Evolutionary conservation across 2,329 filamentous ascomycete species (phyloP), one percentile per base, ranked within the genome.

Genomic region (Apiospora pterosperma): DNA sequence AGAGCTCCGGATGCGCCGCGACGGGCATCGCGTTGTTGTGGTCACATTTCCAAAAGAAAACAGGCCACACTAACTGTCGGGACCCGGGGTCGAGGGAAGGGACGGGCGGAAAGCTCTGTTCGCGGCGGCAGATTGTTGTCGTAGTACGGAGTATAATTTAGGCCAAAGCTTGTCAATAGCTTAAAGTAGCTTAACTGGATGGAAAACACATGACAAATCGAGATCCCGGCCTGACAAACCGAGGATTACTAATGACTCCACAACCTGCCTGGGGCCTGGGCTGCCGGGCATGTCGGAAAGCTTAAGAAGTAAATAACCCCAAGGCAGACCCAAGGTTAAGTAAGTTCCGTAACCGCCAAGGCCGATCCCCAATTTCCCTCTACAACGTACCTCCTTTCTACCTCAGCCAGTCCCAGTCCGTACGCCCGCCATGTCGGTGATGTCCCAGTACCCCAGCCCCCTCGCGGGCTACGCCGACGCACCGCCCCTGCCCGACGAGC

Each of bases 401-500:
- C n/a, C n/a, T n/a, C n/a, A n/a, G n/a, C n/a, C n/a, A n/a, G n/a
- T n/a, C n/a, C n/a, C n/a, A n/a, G n/a, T n/a, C 19, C 28, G 7
- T n/a, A 34, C 7, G 19, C 28, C 2, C 19, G 12, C 7, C 16
- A 55, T 55, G 48, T 55, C 48, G 1, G 10, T n/a, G 8, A 55
- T 55, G 25, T 28, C 59, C 67, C 79, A 77, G 1, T 88, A 85
- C 70, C 78, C 83, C 1, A 88, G 84, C 19, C 88, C 88, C 16
- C 76, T 90, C 2, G 76, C 79, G 31, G 88, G 86, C 23, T 90
- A 85, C 71, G 82, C 87, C 69, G 76, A 82, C 61, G 82, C 84
- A n/a, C 77, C 82, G 31, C 82, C 87, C 28, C 76, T 90, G 6
- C 76, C 87, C 8, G 77, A 84, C 60, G 88, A 91, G 69, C 84